phyloP scores from a whole-genome alignment of 352 stramenopile genomes.

The Phytopythium helicoides region DNA sequence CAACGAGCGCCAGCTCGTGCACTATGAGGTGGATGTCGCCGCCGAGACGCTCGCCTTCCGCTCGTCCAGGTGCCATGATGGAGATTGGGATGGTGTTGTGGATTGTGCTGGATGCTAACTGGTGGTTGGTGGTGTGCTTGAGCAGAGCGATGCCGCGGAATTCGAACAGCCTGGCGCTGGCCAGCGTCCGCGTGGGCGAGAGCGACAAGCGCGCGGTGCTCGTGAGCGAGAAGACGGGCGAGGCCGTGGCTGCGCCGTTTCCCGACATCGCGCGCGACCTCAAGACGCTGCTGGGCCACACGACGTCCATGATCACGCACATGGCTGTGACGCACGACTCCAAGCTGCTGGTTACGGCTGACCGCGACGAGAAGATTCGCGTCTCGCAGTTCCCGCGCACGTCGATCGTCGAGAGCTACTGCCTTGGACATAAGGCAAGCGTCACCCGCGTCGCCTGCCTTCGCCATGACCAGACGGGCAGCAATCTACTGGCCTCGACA shows the following conservation, averaged over 20 bases:
- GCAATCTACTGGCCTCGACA: constrained; percentile 59
- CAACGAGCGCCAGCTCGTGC: constrained; percentile 67
- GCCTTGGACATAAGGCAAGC: constrained; percentile 69
- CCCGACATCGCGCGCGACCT: constrained; percentile 59
- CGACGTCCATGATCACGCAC: constrained; percentile 85
- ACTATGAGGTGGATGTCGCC: constrained; percentile 64
- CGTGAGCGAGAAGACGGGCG: constrained; percentile 79
- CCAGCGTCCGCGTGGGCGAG: constrained; percentile 12
- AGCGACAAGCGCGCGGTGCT: constrained; percentile 57
- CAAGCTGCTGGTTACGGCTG: constrained; percentile 63
- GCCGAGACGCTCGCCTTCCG: constrained; percentile 36
- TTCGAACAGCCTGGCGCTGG: constrained; percentile 63
- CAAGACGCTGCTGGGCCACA: constrained; percentile 80
- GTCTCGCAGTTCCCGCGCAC: constrained; percentile 77
- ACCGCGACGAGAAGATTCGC: constrained; percentile 86
- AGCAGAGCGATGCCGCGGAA: constrained; percentile 59
- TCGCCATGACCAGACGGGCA: constrained; percentile 19
- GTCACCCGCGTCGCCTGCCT: constrained; percentile 59
- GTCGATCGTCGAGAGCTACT: constrained; percentile 79
- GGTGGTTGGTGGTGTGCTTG: no score
- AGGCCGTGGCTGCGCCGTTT: constrained; percentile 77
- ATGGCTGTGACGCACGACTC: constrained; percentile 54
- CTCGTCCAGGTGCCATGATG: constrained; percentile 25
- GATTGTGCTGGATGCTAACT: neutral
- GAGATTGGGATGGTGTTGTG: no score